Evolutionary conservation across 306 rosid species (phyloP).

Genomic region (Begonia fuchsioides): DNA sequence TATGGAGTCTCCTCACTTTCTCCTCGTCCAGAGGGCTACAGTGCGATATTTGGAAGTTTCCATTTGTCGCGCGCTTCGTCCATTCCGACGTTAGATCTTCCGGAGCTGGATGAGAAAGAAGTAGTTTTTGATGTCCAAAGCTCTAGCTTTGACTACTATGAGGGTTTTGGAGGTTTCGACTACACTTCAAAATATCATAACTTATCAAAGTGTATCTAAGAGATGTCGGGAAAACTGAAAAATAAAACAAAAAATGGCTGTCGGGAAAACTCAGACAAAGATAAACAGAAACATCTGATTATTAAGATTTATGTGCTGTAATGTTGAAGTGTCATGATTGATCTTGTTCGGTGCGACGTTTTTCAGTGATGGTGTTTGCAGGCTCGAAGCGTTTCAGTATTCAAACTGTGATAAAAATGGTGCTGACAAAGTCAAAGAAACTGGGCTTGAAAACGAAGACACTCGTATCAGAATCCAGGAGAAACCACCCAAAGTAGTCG

Average conservation of each 20-base stretch:
- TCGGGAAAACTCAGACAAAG: no score
- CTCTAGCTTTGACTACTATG: conserved; percentile 51
- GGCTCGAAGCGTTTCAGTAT: conserved; percentile 19
- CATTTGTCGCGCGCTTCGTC: conserved; percentile 63
- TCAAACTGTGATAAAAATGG: conserved; percentile 6
- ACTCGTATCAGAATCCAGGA: no score
- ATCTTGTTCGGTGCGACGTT: conserved; percentile 18
- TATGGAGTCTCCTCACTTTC: conserved; percentile 53
- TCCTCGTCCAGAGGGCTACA: conserved; percentile 79
- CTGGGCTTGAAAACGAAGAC: not conserved
- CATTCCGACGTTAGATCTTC: conserved; percentile 83
- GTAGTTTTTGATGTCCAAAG: conserved; percentile 46
- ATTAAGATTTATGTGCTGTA: no score
- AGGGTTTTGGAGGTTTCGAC: conserved; percentile 50
- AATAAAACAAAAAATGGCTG: no score
- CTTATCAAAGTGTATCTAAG: no score
- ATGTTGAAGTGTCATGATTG: no score
- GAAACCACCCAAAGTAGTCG: no score
- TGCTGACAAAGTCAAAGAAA: not conserved
- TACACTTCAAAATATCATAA: no score
- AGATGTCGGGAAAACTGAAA: no score
- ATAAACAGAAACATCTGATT: no score
- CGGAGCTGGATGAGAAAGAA: conserved; percentile 45
- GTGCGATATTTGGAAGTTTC: conserved; percentile 75
- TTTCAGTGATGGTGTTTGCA: conserved; percentile 27